These are phyloP conservation scores for Backusella circina DNA, from an alignment of 192 early-diverging fungal genomes.

Conservation along the genomic window DNA sequence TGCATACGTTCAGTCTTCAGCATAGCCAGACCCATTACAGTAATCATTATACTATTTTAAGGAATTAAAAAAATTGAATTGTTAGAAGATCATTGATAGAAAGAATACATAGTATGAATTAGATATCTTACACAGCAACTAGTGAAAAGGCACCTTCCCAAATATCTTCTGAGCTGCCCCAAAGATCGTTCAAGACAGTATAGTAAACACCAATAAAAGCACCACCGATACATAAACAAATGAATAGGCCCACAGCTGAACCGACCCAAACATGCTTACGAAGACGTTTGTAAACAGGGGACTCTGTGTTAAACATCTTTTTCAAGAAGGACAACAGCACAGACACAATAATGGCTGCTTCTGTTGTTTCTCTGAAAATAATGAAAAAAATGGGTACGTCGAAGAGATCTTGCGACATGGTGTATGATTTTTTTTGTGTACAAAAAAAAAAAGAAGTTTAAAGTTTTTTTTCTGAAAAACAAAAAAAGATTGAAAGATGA, in stretches of 20 bases:
- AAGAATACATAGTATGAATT: no score
- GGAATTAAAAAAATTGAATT: no score
- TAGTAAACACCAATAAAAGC: slow-evolving; percentile 83
- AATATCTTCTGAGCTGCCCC: slow-evolving; percentile 67
- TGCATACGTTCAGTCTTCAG: slow-evolving; percentile 66
- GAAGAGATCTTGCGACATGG: slow-evolving; percentile 48
- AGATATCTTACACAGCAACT: slow-evolving; percentile 48
- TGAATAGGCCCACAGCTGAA: slow-evolving; percentile 56
- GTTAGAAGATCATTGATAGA: no score
- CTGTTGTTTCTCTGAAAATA: slow-evolving; percentile 77
- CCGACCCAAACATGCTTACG: slow-evolving; percentile 80
- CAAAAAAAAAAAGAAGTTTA: not conserved
- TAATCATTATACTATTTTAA: slow-evolving; percentile 57
- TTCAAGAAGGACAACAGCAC: slow-evolving; percentile 80
- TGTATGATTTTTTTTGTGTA: not conserved
- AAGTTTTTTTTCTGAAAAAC: not conserved
- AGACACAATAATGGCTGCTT: slow-evolving; percentile 84
- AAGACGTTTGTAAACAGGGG: slow-evolving; percentile 45
- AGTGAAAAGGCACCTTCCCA: slow-evolving; percentile 87
- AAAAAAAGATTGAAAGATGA: not conserved
- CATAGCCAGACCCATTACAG: slow-evolving; percentile 81
- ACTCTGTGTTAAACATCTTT: slow-evolving; percentile 57
- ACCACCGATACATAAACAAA: slow-evolving; percentile 69
- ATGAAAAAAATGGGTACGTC: slow-evolving; percentile 73
- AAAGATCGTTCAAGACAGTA: slow-evolving; percentile 46